phyloP scores from a whole-genome alignment of 2,329 filamentous ascomycete genomes.

The Alternaria rosae region DNA sequence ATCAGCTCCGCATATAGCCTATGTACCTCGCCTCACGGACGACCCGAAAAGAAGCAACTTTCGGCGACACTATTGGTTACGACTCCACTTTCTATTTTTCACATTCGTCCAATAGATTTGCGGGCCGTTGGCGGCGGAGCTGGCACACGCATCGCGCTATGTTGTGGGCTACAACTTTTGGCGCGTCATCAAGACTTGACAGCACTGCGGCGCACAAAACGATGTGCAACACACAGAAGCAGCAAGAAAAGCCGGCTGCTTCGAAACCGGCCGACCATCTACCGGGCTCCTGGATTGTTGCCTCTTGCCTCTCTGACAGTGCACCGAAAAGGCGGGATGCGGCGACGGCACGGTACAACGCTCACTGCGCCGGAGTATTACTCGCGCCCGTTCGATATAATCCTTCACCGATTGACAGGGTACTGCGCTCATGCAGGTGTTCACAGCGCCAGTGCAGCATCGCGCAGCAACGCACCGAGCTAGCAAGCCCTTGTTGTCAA shows the following conservation, averaged over 20 bases:
- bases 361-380: constrained; percentile 19
- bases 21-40: constrained; percentile 17
- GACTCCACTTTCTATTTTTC: constrained; percentile 9
- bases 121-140: constrained; percentile 3
- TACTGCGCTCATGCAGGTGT: constrained; percentile 14
- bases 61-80: constrained; percentile 10
- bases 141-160: constrained; percentile 1
- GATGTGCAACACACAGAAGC: background rate
- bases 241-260: background rate
- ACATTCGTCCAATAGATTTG: constrained; percentile 14
- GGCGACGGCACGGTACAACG: constrained; percentile 15
- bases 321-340: constrained; percentile 3
- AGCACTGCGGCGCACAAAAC: background rate
- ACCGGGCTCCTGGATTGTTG: constrained; percentile 17
- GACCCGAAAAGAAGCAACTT: constrained; percentile 11
- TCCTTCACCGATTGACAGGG: constrained; percentile 6
- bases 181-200: background rate
- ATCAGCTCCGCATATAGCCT: constrained; percentile 25
- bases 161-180: background rate
- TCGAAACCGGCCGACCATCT: constrained; percentile 7
- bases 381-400: constrained; percentile 10
- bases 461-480: constrained; percentile 13
- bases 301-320: constrained; percentile 9
- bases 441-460: constrained; percentile 10
- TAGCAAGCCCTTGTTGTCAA: constrained; percentile 3